Base-by-base conservation (phyloP, 495 filamentous ascomycete genomes). In the Podospora anserina region DNA sequence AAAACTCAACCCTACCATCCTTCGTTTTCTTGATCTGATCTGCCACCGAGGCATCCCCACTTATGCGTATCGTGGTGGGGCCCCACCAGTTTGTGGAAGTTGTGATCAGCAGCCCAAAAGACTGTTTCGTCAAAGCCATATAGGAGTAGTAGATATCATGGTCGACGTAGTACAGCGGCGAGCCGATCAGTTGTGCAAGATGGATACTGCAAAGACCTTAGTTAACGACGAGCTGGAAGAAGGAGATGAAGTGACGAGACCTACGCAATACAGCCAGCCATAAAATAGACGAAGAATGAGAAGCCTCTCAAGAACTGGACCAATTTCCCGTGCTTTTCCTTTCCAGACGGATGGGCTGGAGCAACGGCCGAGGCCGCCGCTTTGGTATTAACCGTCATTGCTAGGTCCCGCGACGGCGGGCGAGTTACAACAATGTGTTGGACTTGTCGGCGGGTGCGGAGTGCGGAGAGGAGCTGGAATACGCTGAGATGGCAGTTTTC, bases 71-170 rank as follows among this genome's bases (percentile, higher is more conserved):
- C 13, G 86, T 79, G 2, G 90, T 93, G 7, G 92, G 92, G 61
- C 85, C 86, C 90, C 90, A 95, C 88, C 90, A 92, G 69, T 93
- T 85, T 20, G 91, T 93, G 82, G 93, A 87, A 23, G 88, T 90
- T 15, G 87, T 91, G 65, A 89, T 86, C 27, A 91, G 71, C 5
- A 94, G 77, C 28, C 90, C 91, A 75, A 93, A 94, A 39, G 83
- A 87, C 67, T 89, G 85, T 75, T 95, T 94, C 0, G 89, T 91
- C 70, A 91, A 73, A 34, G 91, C 86, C 86, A 94, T 93, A 77
- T 88, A 92, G 58, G 88, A 83, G 75, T 93, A 89, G 81, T 90
- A 94, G 54, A 86, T 79, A 49, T 91, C 86, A 71, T 85, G 87
- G 74, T 85, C 87, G 69, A 91, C 76, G 71, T 87, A 86, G 74